Conservation (phyloP, 495 filamentous ascomycete genomes). For the Jackrogersella minutella region DNA sequence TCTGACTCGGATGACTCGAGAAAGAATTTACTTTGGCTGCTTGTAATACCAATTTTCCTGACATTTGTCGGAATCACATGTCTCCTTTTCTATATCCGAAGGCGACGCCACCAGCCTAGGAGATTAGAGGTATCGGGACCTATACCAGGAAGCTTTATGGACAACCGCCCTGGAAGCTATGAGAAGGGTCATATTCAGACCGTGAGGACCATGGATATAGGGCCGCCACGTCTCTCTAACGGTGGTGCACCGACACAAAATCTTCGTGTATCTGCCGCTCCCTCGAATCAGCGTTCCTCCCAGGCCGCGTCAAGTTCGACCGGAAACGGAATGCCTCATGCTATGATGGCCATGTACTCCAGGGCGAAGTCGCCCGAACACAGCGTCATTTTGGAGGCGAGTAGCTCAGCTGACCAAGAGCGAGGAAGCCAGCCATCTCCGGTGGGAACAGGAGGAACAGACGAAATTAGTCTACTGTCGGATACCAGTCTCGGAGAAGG, state of each 20-base stretch:
- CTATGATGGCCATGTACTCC: slow-evolving; percentile 37
- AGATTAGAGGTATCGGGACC: slow-evolving; percentile 52
- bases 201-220: slow-evolving; percentile 36
- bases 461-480: slow-evolving; percentile 43
- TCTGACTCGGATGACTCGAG: slow-evolving; percentile 9
- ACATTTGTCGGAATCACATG: slow-evolving; percentile 26
- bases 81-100: slow-evolving; percentile 35
- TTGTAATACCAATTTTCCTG: slow-evolving; percentile 41
- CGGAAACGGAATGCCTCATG: slow-evolving; percentile 23
- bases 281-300: slow-evolving; percentile 22
- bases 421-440: slow-evolving; percentile 25
- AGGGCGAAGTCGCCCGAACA: slow-evolving; percentile 26
- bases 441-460: slow-evolving; percentile 11
- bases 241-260: slow-evolving; percentile 2
- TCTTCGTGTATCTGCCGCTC: not conserved
- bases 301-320: slow-evolving; percentile 13
- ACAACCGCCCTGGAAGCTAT: slow-evolving; percentile 26
- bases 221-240: slow-evolving; percentile 10
- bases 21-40: slow-evolving; percentile 39
- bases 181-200: slow-evolving; percentile 14
- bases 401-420: slow-evolving; percentile 22
- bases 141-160: slow-evolving; percentile 49
- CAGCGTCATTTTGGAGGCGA: slow-evolving; percentile 25
- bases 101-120: slow-evolving; percentile 30
- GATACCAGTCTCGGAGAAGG: slow-evolving; percentile 42